A percentile compares a stretch with the other conserved stretches of the same genome.
Conservation (phyloP, 2,329 filamentous ascomycete genomes). For the Phyllosticta citribraziliensis region DNA sequence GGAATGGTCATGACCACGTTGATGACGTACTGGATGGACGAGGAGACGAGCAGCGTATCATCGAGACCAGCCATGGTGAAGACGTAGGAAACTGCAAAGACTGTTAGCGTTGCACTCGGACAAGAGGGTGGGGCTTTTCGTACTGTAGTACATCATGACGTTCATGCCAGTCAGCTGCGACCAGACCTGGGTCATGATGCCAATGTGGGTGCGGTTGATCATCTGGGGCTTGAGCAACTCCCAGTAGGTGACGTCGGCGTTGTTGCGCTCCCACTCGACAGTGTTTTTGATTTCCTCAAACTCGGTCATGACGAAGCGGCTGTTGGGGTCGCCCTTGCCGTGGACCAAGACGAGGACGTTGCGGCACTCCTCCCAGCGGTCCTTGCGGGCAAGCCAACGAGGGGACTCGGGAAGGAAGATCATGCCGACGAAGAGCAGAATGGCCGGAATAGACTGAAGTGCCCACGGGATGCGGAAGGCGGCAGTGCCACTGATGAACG, state of each 20-base stretch:
- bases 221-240: constrained; percentile 66
- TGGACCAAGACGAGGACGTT: constrained; percentile 34
- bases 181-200: constrained; percentile 66
- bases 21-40: constrained; percentile 59
- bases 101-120: not conserved
- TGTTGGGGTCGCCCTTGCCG: constrained; percentile 50
- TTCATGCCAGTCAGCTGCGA: constrained; percentile 70
- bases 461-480: constrained; percentile 31
- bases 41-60: constrained; percentile 52
- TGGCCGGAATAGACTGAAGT: constrained; percentile 28
- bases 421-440: constrained; percentile 36
- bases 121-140: not conserved
- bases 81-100: constrained; percentile 52
- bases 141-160: constrained; percentile 46
- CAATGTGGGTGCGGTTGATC: constrained; percentile 63
- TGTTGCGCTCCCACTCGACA: constrained; percentile 62
- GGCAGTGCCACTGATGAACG: constrained; percentile 21
- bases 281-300: constrained; percentile 63
- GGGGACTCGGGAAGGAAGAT: constrained; percentile 40
- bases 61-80: constrained; percentile 62
- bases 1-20: constrained; percentile 72
- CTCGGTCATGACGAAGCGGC: constrained; percentile 57
- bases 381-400: constrained; percentile 36
- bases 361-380: constrained; percentile 35
- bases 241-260: constrained; percentile 58